Evolutionary conservation across 495 filamentous ascomycete species (phyloP).

Genomic region (Tuber melanosporum): DNA sequence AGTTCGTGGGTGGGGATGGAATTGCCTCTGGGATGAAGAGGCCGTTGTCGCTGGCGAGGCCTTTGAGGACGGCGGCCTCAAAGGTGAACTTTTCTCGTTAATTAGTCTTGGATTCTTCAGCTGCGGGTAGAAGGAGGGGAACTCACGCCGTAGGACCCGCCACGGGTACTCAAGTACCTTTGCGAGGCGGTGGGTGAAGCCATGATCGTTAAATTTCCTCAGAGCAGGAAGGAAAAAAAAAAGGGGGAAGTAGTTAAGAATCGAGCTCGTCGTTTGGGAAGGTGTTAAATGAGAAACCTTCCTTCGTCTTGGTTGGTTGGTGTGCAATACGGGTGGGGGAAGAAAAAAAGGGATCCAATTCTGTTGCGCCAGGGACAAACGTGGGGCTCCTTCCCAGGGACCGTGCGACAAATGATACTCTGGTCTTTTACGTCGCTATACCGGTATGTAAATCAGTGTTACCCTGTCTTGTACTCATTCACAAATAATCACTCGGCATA

Average conservation of each 20-base stretch:
- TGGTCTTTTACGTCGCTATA: background rate
- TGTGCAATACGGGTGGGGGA: background rate
- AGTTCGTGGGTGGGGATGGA: slow-evolving; percentile 57
- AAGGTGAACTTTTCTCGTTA: slow-evolving; percentile 65
- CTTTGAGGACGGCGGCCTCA: slow-evolving; percentile 84
- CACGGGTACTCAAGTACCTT: slow-evolving; percentile 72
- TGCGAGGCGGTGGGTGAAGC: slow-evolving; percentile 58
- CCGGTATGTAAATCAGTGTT: background rate
- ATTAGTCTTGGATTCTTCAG: background rate
- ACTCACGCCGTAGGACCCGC: slow-evolving; percentile 68
- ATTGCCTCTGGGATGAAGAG: slow-evolving; percentile 85
- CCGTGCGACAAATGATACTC: background rate
- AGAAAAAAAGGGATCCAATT: background rate
- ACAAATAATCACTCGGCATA: background rate
- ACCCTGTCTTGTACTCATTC: background rate
- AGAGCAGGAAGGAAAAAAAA: background rate
- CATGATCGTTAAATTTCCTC: slow-evolving; percentile 14
- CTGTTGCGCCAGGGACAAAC: slow-evolving; percentile 1
- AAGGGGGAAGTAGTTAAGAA: background rate
- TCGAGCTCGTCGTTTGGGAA: background rate
- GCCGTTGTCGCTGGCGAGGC: slow-evolving; percentile 79
- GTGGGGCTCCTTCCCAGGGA: background rate
- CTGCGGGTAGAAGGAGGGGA: slow-evolving; percentile 7
- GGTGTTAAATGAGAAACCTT: background rate
- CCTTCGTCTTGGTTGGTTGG: background rate